Evolutionary conservation across 176 grass and related monocot genomes (phyloP).

Genomic region (Oryza brachyantha): DNA sequence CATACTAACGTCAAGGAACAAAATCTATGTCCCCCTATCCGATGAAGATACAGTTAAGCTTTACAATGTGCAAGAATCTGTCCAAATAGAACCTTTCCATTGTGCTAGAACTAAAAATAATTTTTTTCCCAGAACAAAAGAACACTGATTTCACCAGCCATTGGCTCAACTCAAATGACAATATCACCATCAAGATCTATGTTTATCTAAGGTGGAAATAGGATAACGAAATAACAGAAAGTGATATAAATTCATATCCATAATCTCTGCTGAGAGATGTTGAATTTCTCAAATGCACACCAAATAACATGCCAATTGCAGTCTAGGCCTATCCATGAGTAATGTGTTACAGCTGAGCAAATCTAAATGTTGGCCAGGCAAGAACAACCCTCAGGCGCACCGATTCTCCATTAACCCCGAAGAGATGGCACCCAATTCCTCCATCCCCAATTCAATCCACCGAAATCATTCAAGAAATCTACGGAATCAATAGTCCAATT

Average conservation of each 20-base stretch:
- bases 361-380: background rate
- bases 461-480: background rate
- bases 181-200: background rate
- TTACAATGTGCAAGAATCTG: background rate
- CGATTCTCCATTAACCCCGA: background rate
- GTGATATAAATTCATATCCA: background rate
- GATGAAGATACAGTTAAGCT: background rate
- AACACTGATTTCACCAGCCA: background rate
- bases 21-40: background rate
- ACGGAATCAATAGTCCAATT: background rate
- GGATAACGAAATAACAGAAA: background rate
- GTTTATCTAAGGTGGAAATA: background rate
- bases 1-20: background rate
- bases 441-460: background rate
- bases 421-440: conserved; percentile 4
- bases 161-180: background rate
- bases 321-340: background rate
- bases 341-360: background rate
- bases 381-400: background rate
- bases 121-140: background rate
- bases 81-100: background rate
- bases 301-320: background rate
- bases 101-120: background rate
- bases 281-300: background rate
- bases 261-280: background rate